Evolutionary conservation across 2,329 filamentous ascomycete genomes (phyloP), one percentile per base, ranked within the genome.

Genomic region (Pyrenophora tritici-repentis): DNA sequence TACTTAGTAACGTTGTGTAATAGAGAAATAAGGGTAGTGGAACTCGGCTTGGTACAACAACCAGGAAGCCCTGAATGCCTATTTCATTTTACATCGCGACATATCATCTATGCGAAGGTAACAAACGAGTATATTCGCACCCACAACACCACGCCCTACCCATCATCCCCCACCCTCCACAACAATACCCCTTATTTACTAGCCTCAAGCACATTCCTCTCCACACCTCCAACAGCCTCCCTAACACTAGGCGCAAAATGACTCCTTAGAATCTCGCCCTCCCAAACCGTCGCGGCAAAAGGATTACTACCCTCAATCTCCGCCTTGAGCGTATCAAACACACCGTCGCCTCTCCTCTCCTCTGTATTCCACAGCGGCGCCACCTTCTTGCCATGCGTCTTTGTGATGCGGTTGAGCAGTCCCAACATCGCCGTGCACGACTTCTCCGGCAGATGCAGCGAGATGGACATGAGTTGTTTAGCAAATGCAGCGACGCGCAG

Each of bases 361-460:
- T 97, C 93, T 0, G 91, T 96, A 66, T 95, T 86, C 93, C 94
- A 99, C 54, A 99, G 75, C n/a, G 87, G 85, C 32, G 84, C 84
- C 36, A 97, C 84, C 74, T 93, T 95, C 63, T 86, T 87, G 40
- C 86, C 86, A 71, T 99, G 91, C 2, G 87, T 86, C 73, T 89
- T 90, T 0, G 88, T 84, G 2, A 97, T 84, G 62, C 92, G 88
- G 43, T 84, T 84, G 36, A 97, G 75, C 22, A 99, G 79, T 2
- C 87, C 87, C 4, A 97, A 78, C 47, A 93, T 82, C 0, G 93
- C 93, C 59, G 91, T 83, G 34, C 86, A 84, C 1, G 90, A 95
- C 73, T 96, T 96, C 74, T 97, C 93, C 0, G 94, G 94, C 18
- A 96, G 76, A 60, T 97, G 94, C 41, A 99, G 79, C 0, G 90